Conservation (phyloP, 2,329 filamentous ascomycete genomes). For the Raffaelea albimanens region DNA sequence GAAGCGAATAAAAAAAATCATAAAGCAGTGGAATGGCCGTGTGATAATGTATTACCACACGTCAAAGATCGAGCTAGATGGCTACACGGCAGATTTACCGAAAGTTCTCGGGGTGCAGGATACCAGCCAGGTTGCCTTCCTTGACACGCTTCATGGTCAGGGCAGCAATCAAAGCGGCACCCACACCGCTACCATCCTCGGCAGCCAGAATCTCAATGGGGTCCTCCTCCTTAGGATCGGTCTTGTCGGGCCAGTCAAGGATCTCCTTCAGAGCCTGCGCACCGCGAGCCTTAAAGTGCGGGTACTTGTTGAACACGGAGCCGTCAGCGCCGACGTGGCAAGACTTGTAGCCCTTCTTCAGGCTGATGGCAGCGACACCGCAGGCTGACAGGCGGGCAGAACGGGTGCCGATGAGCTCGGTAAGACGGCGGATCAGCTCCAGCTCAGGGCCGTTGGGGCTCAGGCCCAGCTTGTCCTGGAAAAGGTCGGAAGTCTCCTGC, state of each 20-base stretch:
- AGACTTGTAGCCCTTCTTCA: conserved; percentile 80
- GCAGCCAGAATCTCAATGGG: conserved; percentile 81
- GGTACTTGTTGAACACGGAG: conserved; percentile 98
- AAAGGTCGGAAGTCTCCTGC: conserved; percentile 75
- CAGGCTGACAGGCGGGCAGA: conserved; percentile 88
- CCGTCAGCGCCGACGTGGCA: conserved; percentile 96
- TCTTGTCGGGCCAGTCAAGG: conserved; percentile 79
- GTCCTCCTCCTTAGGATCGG: conserved; percentile 62
- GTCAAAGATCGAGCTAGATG: no score
- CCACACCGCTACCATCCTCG: conserved; percentile 95
- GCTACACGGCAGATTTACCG: no score
- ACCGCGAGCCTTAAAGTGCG: conserved; percentile 90
- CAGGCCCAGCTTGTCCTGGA: conserved; percentile 67
- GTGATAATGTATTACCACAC: no score
- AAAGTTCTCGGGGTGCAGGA: conserved; percentile 57
- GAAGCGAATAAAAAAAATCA: no score
- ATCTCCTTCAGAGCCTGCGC: conserved; percentile 89
- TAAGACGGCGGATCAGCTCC: conserved; percentile 77
- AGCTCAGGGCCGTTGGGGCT: conserved; percentile 66
- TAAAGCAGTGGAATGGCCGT: no score
- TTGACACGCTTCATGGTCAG: conserved; percentile 56
- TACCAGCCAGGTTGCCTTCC: conserved; percentile 53
- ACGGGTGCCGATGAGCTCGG: conserved; percentile 90
- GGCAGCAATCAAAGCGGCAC: conserved; percentile 84
- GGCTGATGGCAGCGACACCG: conserved; percentile 91